Conservation (phyloP, 805 yeast genomes). For the Grigorovia humatica region DNA sequence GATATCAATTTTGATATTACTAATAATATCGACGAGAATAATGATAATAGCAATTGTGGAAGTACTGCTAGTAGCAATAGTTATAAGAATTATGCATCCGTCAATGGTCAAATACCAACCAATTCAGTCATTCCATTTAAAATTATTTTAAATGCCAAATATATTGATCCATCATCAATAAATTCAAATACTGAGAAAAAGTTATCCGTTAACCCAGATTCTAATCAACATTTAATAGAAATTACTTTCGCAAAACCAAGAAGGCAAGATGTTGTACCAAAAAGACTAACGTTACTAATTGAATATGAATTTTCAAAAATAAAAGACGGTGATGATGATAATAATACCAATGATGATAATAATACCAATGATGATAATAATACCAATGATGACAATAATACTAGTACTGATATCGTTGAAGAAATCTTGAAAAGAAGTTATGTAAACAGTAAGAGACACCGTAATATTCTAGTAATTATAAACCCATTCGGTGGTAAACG, state of each 20-base stretch:
- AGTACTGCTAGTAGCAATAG: background rate
- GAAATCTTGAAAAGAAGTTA: conserved; percentile 33
- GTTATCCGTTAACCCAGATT: background rate
- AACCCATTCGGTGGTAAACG: conserved; percentile 92
- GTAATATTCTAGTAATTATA: conserved; percentile 55
- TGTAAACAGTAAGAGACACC: conserved; percentile 30
- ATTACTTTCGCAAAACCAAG: conserved; percentile 31
- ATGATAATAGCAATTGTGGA: background rate
- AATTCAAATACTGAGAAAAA: conserved; percentile 2
- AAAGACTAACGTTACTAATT: conserved; percentile 23
- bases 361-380: conserved; percentile 6
- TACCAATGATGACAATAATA: background rate
- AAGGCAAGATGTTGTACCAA: conserved; percentile 30
- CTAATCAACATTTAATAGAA: conserved; percentile 17
- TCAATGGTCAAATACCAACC: conserved; percentile 24
- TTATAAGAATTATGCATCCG: conserved; percentile 11
- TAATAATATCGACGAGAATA: no score
- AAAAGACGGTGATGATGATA: background rate
- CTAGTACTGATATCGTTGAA: conserved; percentile 18
- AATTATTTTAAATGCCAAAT: conserved; percentile 23
- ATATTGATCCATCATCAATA: conserved; percentile 6
- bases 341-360: background rate
- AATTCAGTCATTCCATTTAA: conserved; percentile 28
- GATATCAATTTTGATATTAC: no score
- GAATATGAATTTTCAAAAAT: conserved; percentile 7